These are phyloP conservation scores for Geotrichum phurueaensis DNA, from an alignment of 1,139 yeast genomes.

Conservation along the genomic window DNA sequence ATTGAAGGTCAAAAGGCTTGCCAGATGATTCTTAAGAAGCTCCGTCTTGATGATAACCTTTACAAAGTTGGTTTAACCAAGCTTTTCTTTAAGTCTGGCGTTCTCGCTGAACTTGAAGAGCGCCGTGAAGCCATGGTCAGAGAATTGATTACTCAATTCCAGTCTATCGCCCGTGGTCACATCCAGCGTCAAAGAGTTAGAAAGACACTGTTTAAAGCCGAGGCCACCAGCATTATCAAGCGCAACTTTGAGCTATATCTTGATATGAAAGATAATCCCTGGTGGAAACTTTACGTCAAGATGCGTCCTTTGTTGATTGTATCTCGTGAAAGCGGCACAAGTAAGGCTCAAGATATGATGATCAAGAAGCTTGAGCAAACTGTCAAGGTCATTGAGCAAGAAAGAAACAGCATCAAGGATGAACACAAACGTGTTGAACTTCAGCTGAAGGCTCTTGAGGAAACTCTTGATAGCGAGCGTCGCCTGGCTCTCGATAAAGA, in stretches of 20 bases:
- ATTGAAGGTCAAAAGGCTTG: slow-evolving; percentile 55
- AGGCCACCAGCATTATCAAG: slow-evolving; percentile 67
- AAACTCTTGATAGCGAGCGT: slow-evolving; percentile 38
- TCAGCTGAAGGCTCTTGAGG: slow-evolving; percentile 37
- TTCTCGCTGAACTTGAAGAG: slow-evolving; percentile 84
- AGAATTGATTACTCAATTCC: slow-evolving; percentile 53
- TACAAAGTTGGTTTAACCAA: slow-evolving; percentile 82
- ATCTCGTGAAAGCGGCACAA: slow-evolving; percentile 39
- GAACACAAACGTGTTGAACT: slow-evolving; percentile 34
- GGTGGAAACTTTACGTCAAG: slow-evolving; percentile 71
- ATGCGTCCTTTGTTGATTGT: slow-evolving; percentile 71
- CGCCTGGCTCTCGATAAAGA: slow-evolving; percentile 43
- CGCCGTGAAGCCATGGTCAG: slow-evolving; percentile 63
- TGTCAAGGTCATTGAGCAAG: slow-evolving; percentile 17
- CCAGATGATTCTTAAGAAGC: slow-evolving; percentile 56
- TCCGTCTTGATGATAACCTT: slow-evolving; percentile 55
- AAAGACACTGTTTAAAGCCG: slow-evolving; percentile 51
- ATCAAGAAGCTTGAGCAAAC: slow-evolving; percentile 41
- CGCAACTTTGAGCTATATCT: slow-evolving; percentile 54
- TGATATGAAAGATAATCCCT: slow-evolving; percentile 55
- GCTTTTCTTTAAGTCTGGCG: slow-evolving; percentile 94
- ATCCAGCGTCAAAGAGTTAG: slow-evolving; percentile 50
- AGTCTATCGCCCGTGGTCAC: slow-evolving; percentile 63
- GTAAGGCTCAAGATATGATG: slow-evolving; percentile 53
- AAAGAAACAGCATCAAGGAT: slow-evolving; percentile 31